Evolutionary conservation across 495 filamentous ascomycete genomes (phyloP).

Genomic region (Pyrenula aspistea): DNA sequence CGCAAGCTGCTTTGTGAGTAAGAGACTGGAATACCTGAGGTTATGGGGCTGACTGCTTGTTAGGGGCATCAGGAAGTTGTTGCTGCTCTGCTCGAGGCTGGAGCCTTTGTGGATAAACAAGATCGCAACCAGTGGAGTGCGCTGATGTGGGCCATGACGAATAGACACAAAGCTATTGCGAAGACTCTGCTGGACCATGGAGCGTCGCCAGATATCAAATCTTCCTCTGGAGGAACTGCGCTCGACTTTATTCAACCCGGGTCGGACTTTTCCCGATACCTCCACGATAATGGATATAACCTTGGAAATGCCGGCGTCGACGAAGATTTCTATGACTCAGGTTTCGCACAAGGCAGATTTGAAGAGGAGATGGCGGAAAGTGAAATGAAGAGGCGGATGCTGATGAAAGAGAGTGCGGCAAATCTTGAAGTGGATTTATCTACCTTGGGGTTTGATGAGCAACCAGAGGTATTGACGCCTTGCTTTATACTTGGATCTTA

Average conservation of each 20-base stretch:
- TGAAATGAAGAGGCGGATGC: slow-evolving; percentile 92
- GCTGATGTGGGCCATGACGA: slow-evolving; percentile 99
- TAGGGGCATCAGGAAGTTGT: slow-evolving; percentile 91
- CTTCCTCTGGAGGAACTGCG: slow-evolving; percentile 85
- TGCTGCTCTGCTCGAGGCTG: slow-evolving; percentile 66
- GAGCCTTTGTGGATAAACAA: slow-evolving; percentile 86
- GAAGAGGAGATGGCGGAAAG: slow-evolving; percentile 97
- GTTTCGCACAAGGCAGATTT: slow-evolving; percentile 84
- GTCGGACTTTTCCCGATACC: slow-evolving; percentile 89
- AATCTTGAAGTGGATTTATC: slow-evolving; percentile 96
- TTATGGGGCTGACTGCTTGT: slow-evolving; percentile 5
- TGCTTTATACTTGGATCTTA: slow-evolving; percentile 1
- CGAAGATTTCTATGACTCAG: slow-evolving; percentile 90
- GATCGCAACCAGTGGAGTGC: slow-evolving; percentile 96
- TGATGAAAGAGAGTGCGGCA: slow-evolving; percentile 99
- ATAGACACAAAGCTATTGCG: slow-evolving; percentile 88
- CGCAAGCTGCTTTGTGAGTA: slow-evolving; percentile 82
- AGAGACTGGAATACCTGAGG: not conserved
- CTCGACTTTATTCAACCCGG: slow-evolving; percentile 91
- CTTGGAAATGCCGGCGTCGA: slow-evolving; percentile 78
- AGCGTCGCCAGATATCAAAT: slow-evolving; percentile 90
- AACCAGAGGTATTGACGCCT: slow-evolving; percentile 61
- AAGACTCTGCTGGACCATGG: slow-evolving; percentile 86
- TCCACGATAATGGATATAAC: slow-evolving; percentile 85
- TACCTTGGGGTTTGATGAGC: slow-evolving; percentile 90